Percentiles rank a stretch among this genome's conserved stretches.
Conservation (phyloP, 371 early-diverging fungal genomes). For the Dinochytrium kinnereticum region DNA sequence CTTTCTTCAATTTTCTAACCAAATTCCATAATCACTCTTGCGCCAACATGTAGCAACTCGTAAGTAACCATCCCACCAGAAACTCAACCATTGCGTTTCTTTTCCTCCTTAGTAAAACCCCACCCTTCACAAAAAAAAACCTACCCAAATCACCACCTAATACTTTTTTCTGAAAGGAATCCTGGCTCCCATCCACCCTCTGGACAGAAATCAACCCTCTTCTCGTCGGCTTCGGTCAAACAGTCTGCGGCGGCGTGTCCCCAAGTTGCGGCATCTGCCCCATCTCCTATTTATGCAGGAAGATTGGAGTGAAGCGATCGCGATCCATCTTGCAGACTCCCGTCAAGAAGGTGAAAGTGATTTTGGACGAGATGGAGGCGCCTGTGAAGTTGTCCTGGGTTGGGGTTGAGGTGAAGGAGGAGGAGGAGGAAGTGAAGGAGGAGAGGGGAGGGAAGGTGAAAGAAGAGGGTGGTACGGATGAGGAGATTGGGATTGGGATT, state of each 20-base stretch:
- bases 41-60: too few species aligned
- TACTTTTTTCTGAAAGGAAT: constrained; percentile 50
- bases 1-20: too few species aligned
- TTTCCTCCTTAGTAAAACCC: too few species aligned
- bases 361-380: background rate
- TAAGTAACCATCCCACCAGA: too few species aligned
- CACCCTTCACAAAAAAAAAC: background rate
- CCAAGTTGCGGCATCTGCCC: constrained; percentile 89
- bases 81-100: too few species aligned
- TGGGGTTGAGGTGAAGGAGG: background rate
- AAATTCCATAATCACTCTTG: too few species aligned
- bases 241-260: constrained; percentile 75
- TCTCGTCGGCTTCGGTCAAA: constrained; percentile 97
- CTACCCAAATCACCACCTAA: background rate
- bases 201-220: constrained; percentile 92
- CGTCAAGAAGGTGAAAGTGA: background rate
- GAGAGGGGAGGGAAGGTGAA: background rate
- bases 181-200: constrained; percentile 83
- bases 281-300: constrained; percentile 68
- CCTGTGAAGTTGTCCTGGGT: background rate
- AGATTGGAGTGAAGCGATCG: constrained; percentile 23
- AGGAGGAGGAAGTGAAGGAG: background rate
- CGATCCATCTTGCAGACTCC: background rate
- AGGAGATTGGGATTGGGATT: background rate
- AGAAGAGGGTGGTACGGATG: background rate